Evolutionary conservation across 2,329 filamentous ascomycete genomes (phyloP), one percentile per base, ranked within the genome.

Genomic region (Scedosporium apiospermum): DNA sequence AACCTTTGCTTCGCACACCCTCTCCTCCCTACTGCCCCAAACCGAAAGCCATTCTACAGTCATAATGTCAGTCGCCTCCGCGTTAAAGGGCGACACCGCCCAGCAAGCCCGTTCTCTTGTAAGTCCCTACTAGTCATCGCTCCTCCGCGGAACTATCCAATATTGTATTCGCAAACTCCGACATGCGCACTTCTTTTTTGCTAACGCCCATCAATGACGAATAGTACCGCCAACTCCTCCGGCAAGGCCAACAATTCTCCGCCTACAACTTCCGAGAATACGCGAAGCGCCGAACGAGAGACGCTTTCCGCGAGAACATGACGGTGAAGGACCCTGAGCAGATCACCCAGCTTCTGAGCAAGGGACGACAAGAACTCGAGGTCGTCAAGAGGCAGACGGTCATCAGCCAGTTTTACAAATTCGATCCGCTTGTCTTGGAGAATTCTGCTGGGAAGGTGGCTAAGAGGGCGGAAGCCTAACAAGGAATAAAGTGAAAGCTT

Each of bases 261-360:
- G 86, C 89, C 68, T 99, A 98, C 81, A 99, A 98, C 78, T 99
- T 97, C 82, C 87, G 95, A 77, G 93, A 97, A 75, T 99, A 99
- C 76, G 93, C 95, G 62, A 89, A 88, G 76, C 88, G 95, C 72
- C 86, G 93, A 75, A 96, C 95, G 73, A 85, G 84, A 73, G 95
- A 98, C 79, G 88, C 91, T 4, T 99, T 98, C 76, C 85, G 89
- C 69, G 91, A 96, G 74, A 83, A 96, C 75, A 83, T 85, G 75
- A 73, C 76, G 63, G 88, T 91, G 70, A 78, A 84, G 57, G 95
- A 97, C 71, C 82, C 85, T 67, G 82, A 91, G 66, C 81, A 82
- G 77, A 82, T 96, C 74, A 92, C 98, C 76, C 92, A 96, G 75
- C 78, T 97, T 69, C 83, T 98, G 69, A 91, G 97, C 76, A 89